Conservation (phyloP, 352 stramenopile genomes). For the Globisporangium viniferum region DNA sequence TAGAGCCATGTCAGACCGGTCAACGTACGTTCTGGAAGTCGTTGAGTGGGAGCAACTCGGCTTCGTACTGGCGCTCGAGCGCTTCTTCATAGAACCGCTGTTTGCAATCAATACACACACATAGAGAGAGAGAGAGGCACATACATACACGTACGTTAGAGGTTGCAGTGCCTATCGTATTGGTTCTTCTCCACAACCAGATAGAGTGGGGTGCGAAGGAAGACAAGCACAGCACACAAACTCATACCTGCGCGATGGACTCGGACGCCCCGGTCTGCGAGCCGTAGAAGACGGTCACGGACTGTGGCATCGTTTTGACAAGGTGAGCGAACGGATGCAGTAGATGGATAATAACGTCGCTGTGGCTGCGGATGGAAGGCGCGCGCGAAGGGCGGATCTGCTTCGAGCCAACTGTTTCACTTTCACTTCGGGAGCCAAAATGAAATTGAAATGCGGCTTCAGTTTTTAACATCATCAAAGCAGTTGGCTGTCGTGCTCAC, state of each 20-base stretch:
- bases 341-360: background rate
- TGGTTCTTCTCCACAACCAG: background rate
- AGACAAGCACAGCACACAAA: background rate
- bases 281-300: constrained; percentile 73
- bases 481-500: background rate
- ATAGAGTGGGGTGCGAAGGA: background rate
- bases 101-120: background rate
- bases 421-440: background rate
- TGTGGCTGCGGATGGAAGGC: background rate
- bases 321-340: background rate
- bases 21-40: constrained; percentile 62
- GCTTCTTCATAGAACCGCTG: constrained; percentile 72
- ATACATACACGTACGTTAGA: background rate
- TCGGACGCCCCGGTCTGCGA: constrained; percentile 88
- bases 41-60: constrained; percentile 53
- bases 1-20: background rate
- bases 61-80: constrained; percentile 49
- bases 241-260: constrained; percentile 74
- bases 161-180: background rate
- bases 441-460: background rate
- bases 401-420: background rate
- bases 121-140: background rate
- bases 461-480: background rate
- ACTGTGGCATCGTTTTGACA: constrained; percentile 10
- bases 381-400: background rate